These are phyloP conservation scores for Quercus wislizeni DNA, from an alignment of 306 rosid species.

Conservation along the genomic window DNA sequence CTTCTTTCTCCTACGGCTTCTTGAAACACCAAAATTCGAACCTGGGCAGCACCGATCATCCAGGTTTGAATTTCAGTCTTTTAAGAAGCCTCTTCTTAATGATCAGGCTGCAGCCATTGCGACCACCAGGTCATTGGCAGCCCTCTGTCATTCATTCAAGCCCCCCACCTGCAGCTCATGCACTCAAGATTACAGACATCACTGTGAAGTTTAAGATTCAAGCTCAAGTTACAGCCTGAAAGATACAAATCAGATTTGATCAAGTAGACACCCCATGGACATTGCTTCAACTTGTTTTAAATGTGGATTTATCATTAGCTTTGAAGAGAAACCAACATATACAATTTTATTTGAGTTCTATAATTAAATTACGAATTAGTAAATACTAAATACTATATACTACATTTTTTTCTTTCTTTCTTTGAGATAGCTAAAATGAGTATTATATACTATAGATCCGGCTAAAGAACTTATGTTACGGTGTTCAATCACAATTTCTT, in stretches of 20 bases:
- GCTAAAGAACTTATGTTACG: not conserved
- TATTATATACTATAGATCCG: conserved; percentile 9
- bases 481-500: conserved; percentile 2
- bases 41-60: too few relatives aligned
- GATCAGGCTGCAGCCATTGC: not conserved
- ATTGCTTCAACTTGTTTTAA: not conserved
- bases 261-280: not conserved
- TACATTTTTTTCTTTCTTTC: not conserved
- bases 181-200: not conserved
- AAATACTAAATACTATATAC: not conserved
- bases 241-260: not conserved
- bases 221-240: not conserved
- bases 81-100: not conserved
- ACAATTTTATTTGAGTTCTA: not conserved
- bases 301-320: not conserved
- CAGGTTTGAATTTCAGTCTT: not conserved
- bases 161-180: not conserved
- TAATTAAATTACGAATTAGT: not conserved
- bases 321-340: not conserved
- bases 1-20: too few relatives aligned
- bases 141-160: not conserved
- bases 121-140: not conserved
- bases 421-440: conserved; percentile 21
- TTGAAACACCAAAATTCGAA: too few relatives aligned
- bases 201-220: not conserved